Conservation (phyloP, 2,329 filamentous ascomycete species). For the Phialocephala sp. region DNA sequence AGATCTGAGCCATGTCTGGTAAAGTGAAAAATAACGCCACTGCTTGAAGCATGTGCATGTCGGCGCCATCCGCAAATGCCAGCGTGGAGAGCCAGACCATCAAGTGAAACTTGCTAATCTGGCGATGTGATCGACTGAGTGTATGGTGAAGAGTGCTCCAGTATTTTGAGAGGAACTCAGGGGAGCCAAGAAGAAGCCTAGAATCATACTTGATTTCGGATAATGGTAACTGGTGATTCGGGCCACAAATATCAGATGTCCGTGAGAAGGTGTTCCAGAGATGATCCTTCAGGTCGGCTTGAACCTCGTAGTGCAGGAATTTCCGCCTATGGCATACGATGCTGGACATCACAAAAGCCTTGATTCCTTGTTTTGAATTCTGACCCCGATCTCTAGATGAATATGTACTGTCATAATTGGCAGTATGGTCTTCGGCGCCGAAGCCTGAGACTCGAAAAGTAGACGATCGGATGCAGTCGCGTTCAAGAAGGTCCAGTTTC, state of each 20-base stretch:
- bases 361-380: not conserved
- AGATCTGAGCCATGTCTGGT: conserved; percentile 19
- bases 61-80: conserved; percentile 30
- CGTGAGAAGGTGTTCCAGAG: not conserved
- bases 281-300: not conserved
- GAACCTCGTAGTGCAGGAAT: not conserved
- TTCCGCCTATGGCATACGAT: not conserved
- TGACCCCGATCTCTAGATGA: conserved; percentile 10
- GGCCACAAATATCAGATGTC: not conserved
- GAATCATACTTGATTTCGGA: not conserved
- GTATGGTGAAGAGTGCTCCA: conserved; percentile 33
- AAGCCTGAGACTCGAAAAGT: conserved; percentile 43
- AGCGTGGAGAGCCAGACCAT: conserved; percentile 40
- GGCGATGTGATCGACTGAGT: conserved; percentile 19
- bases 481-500: conserved; percentile 31
- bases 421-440: conserved; percentile 43
- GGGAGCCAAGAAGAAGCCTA: conserved; percentile 4
- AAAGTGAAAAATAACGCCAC: conserved; percentile 37
- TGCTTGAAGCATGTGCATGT: conserved; percentile 34
- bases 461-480: conserved; percentile 42
- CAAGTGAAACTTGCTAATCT: conserved; percentile 34
- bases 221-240: not conserved
- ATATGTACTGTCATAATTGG: conserved; percentile 17
- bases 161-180: conserved; percentile 23
- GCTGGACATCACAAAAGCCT: conserved; percentile 20